Evolutionary conservation across 345 rosid genomes (phyloP).

Genomic region (Salix purpurea): DNA sequence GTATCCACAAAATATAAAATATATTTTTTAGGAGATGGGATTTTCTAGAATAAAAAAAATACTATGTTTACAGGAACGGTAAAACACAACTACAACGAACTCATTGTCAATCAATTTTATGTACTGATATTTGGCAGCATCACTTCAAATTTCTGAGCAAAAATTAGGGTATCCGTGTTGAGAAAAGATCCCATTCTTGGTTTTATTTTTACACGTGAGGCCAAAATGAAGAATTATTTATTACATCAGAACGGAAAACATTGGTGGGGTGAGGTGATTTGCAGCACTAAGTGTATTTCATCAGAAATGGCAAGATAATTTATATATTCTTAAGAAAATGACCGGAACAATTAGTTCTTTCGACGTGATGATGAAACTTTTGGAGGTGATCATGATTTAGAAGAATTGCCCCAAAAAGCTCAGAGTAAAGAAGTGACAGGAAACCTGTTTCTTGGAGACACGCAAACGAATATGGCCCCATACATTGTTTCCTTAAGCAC

Average conservation of each 20-base stretch:
- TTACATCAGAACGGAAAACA: constrained; percentile 5
- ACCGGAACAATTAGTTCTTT: constrained; percentile 20
- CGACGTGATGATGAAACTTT: constrained; percentile 43
- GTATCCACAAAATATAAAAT: accelerated
- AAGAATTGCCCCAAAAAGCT: constrained; percentile 32
- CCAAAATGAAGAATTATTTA: constrained; percentile 6
- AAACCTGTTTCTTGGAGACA: constrained; percentile 8
- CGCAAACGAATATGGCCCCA: neutral
- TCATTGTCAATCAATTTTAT: constrained; percentile 9
- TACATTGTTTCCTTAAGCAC: neutral
- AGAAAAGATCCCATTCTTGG: constrained; percentile 10
- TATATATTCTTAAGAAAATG: constrained; percentile 16
- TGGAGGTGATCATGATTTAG: constrained; percentile 35
- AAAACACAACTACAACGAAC: constrained; percentile 11
- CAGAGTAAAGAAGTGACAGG: constrained; percentile 10
- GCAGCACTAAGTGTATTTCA: constrained; percentile 18
- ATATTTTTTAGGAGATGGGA: accelerated
- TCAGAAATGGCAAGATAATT: constrained; percentile 16
- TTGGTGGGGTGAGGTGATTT: constrained; percentile 3
- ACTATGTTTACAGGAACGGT: neutral
- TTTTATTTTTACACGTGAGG: neutral
- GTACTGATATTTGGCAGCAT: neutral
- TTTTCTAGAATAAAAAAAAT: neutral
- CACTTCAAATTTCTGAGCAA: neutral
- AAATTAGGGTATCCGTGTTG: constrained; percentile 16